A percentile compares a stretch with the other conserved stretches of the same genome.
phyloP scores from a whole-genome alignment of 2,329 filamentous ascomycete genomes.

The Acrodontium crateriforme region DNA sequence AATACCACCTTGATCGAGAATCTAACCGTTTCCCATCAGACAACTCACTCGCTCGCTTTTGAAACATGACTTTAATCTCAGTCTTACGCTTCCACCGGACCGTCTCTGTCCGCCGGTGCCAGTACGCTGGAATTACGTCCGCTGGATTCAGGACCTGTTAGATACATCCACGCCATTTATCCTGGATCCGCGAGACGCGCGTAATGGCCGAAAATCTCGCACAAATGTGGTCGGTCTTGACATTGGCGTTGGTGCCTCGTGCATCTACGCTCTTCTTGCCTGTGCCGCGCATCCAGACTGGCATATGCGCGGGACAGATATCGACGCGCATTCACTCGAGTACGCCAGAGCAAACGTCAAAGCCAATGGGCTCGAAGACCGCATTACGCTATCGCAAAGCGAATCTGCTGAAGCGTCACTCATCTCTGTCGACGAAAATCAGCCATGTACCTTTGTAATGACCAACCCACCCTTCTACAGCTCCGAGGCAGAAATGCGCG shows the following conservation, averaged over 20 bases:
- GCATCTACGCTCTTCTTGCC: conserved; percentile 79
- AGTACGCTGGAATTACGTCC: conserved; percentile 65
- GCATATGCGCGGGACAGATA: conserved; percentile 46
- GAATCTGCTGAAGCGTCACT: conserved; percentile 42
- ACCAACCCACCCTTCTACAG: conserved; percentile 91
- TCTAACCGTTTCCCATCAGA: no score
- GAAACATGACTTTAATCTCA: conserved; percentile 57
- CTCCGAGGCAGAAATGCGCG: conserved; percentile 54
- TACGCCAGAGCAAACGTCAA: conserved; percentile 55
- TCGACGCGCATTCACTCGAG: conserved; percentile 55
- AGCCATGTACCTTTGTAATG: conserved; percentile 85
- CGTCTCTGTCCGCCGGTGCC: conserved; percentile 73
- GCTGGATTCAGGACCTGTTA: conserved; percentile 73
- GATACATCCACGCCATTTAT: conserved; percentile 47
- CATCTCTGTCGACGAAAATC: conserved; percentile 47
- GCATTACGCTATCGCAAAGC: conserved; percentile 47
- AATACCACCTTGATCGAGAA: no score
- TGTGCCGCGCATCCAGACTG: conserved; percentile 54
- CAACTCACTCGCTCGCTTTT: conserved; percentile 67
- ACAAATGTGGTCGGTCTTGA: conserved; percentile 45
- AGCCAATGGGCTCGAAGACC: conserved; percentile 48
- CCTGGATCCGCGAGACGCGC: conserved; percentile 31
- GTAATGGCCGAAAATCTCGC: no score
- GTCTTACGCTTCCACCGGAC: conserved; percentile 59
- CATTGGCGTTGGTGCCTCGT: conserved; percentile 74